Evolutionary conservation across 176 grass and related monocot species (phyloP).

Genomic region (Triticum dicoccoides): DNA sequence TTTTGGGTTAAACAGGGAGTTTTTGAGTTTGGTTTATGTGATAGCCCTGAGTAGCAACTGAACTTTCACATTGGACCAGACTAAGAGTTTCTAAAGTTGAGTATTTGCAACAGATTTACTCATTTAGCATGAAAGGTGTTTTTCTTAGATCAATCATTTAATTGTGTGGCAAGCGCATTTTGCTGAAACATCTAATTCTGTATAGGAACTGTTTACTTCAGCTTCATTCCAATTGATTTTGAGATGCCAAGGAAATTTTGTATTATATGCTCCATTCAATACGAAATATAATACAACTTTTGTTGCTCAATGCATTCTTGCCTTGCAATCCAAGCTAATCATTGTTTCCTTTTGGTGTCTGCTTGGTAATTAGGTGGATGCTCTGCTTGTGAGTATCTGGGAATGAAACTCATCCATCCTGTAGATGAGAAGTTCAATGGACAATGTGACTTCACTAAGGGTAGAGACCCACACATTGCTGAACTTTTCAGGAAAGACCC

Average conservation of each 20-base stretch:
- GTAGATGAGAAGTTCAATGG: background rate
- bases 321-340: background rate
- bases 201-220: background rate
- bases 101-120: background rate
- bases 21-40: background rate
- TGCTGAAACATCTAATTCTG: background rate
- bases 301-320: background rate
- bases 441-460: background rate
- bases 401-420: constrained; percentile 11
- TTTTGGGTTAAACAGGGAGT: background rate
- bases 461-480: background rate
- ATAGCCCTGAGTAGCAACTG: background rate
- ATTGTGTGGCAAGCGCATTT: background rate
- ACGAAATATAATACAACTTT: background rate
- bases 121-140: background rate
- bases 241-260: background rate
- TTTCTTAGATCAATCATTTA: background rate
- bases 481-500: background rate
- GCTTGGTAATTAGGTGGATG: constrained; percentile 1
- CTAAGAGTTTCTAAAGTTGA: background rate
- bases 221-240: background rate
- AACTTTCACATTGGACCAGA: background rate
- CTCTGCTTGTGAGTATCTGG: background rate
- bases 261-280: background rate
- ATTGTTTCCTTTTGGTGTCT: background rate